Conservation (phyloP, 768 basidiomycete genomes). For the Leccinellum albellum region DNA sequence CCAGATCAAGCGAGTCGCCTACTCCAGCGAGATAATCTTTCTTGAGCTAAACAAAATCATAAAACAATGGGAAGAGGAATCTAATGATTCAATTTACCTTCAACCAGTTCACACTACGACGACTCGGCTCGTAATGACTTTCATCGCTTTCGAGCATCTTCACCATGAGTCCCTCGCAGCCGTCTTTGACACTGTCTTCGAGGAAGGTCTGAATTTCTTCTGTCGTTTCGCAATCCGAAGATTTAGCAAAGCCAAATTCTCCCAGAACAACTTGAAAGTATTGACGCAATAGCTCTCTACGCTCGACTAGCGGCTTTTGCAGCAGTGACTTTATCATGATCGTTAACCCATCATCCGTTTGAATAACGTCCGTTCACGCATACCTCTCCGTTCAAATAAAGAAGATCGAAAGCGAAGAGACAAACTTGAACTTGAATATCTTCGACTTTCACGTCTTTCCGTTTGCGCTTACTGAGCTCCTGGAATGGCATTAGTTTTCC, state of each 20-base stretch:
- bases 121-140: slow-evolving; percentile 92
- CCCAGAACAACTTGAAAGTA: slow-evolving; percentile 81
- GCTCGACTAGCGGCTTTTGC: slow-evolving; percentile 66
- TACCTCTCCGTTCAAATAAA: slow-evolving; percentile 97
- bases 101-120: slow-evolving; percentile 95
- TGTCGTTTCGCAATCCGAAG: slow-evolving; percentile 81
- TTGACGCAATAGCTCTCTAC: slow-evolving; percentile 70
- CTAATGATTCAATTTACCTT: slow-evolving; percentile 56
- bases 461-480: slow-evolving; percentile 88
- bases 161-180: slow-evolving; percentile 98
- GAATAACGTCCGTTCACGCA: background rate
- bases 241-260: slow-evolving; percentile 92
- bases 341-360: background rate
- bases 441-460: slow-evolving; percentile 97
- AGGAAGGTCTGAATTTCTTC: slow-evolving; percentile 95
- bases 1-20: slow-evolving; percentile 95
- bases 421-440: slow-evolving; percentile 97
- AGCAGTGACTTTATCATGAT: slow-evolving; percentile 67
- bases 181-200: slow-evolving; percentile 96
- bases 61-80: slow-evolving; percentile 1
- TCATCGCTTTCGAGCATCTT: slow-evolving; percentile 95
- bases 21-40: slow-evolving; percentile 97
- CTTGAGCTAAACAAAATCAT: slow-evolving; percentile 64
- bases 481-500: slow-evolving; percentile 96
- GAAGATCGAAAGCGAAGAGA: slow-evolving; percentile 91